Base-by-base conservation (phyloP, 2,329 filamentous ascomycete genomes). In the Lecanicillium sp. region DNA sequence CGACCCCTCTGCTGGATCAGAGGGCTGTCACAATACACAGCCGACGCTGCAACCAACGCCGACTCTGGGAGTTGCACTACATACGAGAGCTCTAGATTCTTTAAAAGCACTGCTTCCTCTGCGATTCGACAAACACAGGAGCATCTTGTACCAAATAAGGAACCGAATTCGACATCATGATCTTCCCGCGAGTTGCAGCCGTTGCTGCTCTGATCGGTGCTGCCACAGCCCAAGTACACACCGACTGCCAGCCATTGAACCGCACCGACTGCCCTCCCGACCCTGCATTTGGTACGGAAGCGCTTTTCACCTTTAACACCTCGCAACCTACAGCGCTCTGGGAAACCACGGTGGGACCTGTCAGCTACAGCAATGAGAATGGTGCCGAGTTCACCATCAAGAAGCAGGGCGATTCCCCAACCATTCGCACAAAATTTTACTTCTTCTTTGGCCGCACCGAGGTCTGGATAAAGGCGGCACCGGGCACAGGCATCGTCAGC, bases 401-500 rank as follows among this genome's bases (percentile, higher is more conserved):
- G 40, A 71, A 81, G 56, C 72, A 78, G 46, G 77, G 81, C 46
- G 78, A 94, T 51, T 84, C 87, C 1, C 85, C 87, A 1, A 94
- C 87, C 1, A 74, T 94, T 45, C 74, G 80, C 47, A 80, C 84
- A 33, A 78, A 79, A 50, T 90, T 88, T 58, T 92, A 87, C 65
- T 84, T 94, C 61, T 88, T 94, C 68, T 90, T 84, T 49, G 87
- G 87, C 39, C 77, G 80, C 44, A 79, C 87, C 40, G 86, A 92
- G 60, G 72, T 90, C 42, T 71, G 77, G 49, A 75, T 94, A 68
- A 86, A 87, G 65, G 84, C 84, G 4, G 80, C 88, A 1, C 64
- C 69, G 1, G 88, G 88, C 14, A 66, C 65, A 7, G 88, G 88
- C 37, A 81, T 95, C 46, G 77, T 95, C 50, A 87, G 81, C 53